These are phyloP conservation scores for Micractinium sp. DNA, from an alignment of 139 green algal species.

Conservation along the genomic window DNA sequence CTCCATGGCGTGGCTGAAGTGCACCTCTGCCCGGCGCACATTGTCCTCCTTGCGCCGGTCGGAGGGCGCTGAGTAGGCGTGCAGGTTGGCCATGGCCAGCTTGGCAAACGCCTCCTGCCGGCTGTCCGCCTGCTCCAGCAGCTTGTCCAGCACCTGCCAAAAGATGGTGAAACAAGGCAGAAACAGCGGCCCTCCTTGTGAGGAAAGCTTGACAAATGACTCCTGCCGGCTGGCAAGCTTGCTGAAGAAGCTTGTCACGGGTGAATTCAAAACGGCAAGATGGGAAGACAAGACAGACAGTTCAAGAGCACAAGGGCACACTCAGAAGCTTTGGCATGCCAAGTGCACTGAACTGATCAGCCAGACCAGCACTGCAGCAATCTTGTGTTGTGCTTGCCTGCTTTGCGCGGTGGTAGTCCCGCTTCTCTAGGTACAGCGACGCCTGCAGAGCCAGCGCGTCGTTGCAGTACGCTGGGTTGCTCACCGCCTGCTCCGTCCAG, in stretches of 20 bases:
- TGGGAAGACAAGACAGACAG: too few species aligned
- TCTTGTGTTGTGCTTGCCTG: neutral
- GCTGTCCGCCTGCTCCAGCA: conserved; percentile 36
- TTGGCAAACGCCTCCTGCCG: conserved; percentile 53
- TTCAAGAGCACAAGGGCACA: too few species aligned
- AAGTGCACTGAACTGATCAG: neutral
- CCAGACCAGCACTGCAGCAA: neutral
- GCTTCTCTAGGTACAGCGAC: conserved; percentile 69
- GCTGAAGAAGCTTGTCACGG: too few species aligned
- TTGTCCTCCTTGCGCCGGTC: conserved; percentile 50
- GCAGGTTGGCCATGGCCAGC: conserved; percentile 68
- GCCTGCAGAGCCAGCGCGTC: conserved; percentile 78
- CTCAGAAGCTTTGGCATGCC: neutral
- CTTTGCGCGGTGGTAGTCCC: conserved; percentile 60
- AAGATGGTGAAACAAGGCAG: neutral
- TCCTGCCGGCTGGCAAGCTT: too few species aligned
- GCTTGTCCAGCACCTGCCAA: conserved; percentile 43
- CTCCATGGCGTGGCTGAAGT: conserved; percentile 57
- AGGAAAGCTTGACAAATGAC: neutral
- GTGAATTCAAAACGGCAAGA: too few species aligned
- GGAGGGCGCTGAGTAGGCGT: conserved; percentile 58
- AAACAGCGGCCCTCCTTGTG: neutral
- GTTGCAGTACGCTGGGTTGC: conserved; percentile 31
- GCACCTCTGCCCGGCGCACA: conserved; percentile 10
- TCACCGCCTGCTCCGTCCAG: conserved; percentile 54